phyloP scores from a whole-genome alignment of 139 green algal genomes.

The Pleodorina starrii region DNA sequence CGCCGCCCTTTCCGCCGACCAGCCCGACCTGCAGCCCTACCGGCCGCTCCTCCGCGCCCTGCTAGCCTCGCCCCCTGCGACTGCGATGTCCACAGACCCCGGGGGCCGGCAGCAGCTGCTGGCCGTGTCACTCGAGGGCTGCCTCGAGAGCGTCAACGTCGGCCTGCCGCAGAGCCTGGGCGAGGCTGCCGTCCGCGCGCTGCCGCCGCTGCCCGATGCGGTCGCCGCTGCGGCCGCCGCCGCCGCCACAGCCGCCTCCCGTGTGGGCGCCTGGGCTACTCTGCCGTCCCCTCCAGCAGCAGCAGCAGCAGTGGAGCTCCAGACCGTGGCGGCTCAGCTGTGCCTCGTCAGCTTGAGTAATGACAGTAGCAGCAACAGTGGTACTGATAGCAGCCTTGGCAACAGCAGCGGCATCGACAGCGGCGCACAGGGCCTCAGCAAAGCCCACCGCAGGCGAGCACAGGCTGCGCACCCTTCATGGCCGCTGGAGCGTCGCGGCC shows the following conservation, averaged over 20 bases:
- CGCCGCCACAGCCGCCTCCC: background rate
- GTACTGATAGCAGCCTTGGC: no score
- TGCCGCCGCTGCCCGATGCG: background rate
- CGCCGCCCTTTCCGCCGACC: background rate
- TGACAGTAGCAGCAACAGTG: background rate
- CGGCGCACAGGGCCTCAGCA: background rate
- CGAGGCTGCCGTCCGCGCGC: background rate
- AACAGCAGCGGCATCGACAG: no score
- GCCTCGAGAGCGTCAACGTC: background rate
- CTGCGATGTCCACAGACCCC: background rate
- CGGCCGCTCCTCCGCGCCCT: constrained; percentile 7
- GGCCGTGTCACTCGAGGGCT: background rate
- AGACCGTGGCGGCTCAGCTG: background rate
- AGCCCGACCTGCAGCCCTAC: constrained; percentile 1
- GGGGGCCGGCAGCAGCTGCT: background rate
- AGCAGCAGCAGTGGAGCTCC: background rate
- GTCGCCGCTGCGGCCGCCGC: background rate
- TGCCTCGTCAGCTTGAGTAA: background rate
- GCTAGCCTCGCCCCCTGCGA: background rate
- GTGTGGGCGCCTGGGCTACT: background rate
- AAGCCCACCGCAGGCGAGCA: background rate
- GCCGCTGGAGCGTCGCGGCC: background rate
- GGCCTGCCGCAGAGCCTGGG: background rate
- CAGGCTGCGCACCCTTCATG: background rate
- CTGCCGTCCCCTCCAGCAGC: background rate